Evolutionary conservation across 306 rosid species (phyloP), one percentile per base, ranked within the genome.

Genomic region (Elaeagnus macrophylla): DNA sequence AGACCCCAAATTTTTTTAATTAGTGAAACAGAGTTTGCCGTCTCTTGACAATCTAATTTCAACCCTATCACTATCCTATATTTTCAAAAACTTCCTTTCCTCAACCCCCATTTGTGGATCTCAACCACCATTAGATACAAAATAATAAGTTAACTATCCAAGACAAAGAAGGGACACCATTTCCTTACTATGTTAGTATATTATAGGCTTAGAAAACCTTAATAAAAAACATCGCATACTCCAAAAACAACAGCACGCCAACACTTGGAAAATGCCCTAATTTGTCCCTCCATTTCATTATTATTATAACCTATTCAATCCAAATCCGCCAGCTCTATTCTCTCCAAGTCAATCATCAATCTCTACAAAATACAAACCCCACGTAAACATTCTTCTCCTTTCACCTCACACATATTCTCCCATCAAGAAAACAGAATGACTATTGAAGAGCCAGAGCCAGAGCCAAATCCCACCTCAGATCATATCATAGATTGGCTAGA

Each of bases 401-500:
- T n/a, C n/a, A 6, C 19, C 39, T 16, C 41, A 17, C 13, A 38
- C 36, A 55, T 12, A 39, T 7, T 14, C 18, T 58, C 58, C 25
- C 37, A 13, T 66, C 68, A 57, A 25, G 32, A 25, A 25, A 59
- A 5, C 39, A 74, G 41, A 58, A 83, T 83, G 90, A 72, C 65
- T 52, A 77, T 78, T 62, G 85, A 76, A 68, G 79, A 79, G 36
- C 53, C 75, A 37, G 79, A 79, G 36, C 53, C 75, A 37, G 69
- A 53, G 48, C 79, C 84, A 66, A 78, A 77, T 56, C 64, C 77
- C 48, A 54, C 72, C 36, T 53, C 83, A 41, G 97, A 86, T 74
- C 90, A 85, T 47, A 69, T 76, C 70, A 59, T 83, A 54, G 95
- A 86, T 48, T 90, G 94, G 95, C 72, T 85, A 35, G 88, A 79